Base-by-base conservation (phyloP, 176 grass and related monocot genomes). In the Phoenix roebelenii region DNA sequence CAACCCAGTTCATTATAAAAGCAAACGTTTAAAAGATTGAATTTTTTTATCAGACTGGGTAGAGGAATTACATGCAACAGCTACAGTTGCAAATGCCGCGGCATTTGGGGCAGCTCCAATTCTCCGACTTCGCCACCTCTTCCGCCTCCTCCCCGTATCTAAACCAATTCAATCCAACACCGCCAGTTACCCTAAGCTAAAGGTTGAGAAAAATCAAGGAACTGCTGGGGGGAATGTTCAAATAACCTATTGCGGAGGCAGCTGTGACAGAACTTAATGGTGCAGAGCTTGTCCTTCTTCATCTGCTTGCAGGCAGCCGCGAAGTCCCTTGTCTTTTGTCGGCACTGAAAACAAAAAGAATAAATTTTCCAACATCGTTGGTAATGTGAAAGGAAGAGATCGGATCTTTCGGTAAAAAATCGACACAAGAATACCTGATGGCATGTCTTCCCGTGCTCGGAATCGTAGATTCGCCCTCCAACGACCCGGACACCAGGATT, bases 81-180 rank as follows among this genome's bases (percentile, higher is more conserved):
- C 92, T 97, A 73, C 92, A 97, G 66, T 97, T 91, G 82, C 92
- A 97, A 22, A 97, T 82, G 22, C 81, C 87, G 23, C 84, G 85
- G 70, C 92, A 97, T 70, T 88, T 97, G 53, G 92, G 92, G 62
- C 92, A 97, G 54, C 39, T 88, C 92, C 92, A 97, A 24, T 55
- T 58, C 57, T 67, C 63, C 22, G 67, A 49, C 25, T 10, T 4
- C 6, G 50, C 59, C 51, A 59, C 80, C 72, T 91, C 76, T 72
- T 97, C 78, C 18, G 76, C 87, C 18, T 75, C 58, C 72, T 97
- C 87, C 0, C 92, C 92, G 12, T 97, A 97, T 69, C 92, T 97
- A 62, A 76, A 3, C 18, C 57, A 65, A 28, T 32, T 50, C 23
- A 66, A 23, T 51, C 25, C 35, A 67, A 54, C 17, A 48, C 25